phyloP scores from a whole-genome alignment of 108 stramenopile genomes.

The Skeletonema marinoi region DNA sequence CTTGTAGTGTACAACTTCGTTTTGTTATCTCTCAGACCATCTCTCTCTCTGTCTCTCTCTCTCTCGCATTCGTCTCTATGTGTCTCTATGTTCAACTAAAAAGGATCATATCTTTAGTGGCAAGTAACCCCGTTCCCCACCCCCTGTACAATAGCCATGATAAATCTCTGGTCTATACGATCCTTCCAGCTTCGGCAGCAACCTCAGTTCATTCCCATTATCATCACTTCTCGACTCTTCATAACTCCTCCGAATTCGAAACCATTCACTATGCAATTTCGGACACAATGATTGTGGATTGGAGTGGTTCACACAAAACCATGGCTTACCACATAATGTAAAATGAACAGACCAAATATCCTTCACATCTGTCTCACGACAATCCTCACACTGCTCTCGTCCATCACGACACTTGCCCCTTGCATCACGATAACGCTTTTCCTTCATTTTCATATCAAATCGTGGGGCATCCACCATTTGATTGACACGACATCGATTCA shows the following conservation, averaged over 20 bases:
- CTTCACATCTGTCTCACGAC: slow-evolving; percentile 47
- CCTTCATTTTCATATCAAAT: slow-evolving; percentile 17
- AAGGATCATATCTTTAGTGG: slow-evolving; percentile 34
- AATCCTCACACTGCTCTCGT: slow-evolving; percentile 70
- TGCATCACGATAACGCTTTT: background rate
- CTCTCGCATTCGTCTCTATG: background rate
- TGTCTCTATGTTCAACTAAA: too few species aligned
- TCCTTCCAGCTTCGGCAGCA: slow-evolving; percentile 40
- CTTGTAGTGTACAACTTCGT: too few species aligned
- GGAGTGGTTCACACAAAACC: slow-evolving; percentile 24
- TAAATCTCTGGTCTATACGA: slow-evolving; percentile 50
- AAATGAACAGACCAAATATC: slow-evolving; percentile 74
- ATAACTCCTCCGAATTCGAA: slow-evolving; percentile 68
- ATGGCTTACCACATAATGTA: slow-evolving; percentile 88
- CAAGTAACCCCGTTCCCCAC: slow-evolving; percentile 56
- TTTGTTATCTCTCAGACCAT: too few species aligned
- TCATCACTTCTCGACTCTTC: slow-evolving; percentile 63
- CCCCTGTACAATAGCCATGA: slow-evolving; percentile 65
- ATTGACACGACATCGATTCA: slow-evolving; percentile 72
- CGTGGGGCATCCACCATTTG: slow-evolving; percentile 66
- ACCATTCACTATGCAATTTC: slow-evolving; percentile 81
- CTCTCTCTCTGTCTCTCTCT: background rate
- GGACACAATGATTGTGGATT: slow-evolving; percentile 47
- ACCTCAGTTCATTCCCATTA: slow-evolving; percentile 5
- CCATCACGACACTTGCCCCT: slow-evolving; percentile 53